Conservation (phyloP, 2,329 filamentous ascomycete species). For the Chrysoporthe cubensis region DNA sequence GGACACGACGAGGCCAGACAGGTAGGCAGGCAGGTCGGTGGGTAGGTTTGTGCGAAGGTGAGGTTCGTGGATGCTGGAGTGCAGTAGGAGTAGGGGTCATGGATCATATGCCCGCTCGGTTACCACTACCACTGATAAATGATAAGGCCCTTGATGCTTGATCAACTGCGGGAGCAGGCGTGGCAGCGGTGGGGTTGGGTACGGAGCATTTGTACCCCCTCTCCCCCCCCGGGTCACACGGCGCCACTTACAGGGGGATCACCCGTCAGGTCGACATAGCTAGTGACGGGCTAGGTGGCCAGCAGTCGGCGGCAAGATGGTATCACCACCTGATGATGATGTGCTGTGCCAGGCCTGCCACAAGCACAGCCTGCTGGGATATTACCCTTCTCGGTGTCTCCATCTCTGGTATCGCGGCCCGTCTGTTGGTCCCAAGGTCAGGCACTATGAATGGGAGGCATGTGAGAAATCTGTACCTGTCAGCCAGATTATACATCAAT, state of each 20-base stretch:
- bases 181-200: neutral
- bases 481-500: too few relatives aligned
- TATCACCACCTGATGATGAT: neutral
- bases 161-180: neutral
- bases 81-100: neutral
- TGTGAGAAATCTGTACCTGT: too few relatives aligned
- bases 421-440: too few relatives aligned
- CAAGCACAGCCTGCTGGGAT: too few relatives aligned
- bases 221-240: neutral
- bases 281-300: neutral
- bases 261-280: neutral
- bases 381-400: too few relatives aligned
- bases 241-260: conserved; percentile 2
- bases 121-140: conserved; percentile 4
- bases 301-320: neutral
- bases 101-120: conserved; percentile 10
- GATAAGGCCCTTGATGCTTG: conserved; percentile 13
- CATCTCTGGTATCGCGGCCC: too few relatives aligned
- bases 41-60: neutral
- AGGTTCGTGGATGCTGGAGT: neutral
- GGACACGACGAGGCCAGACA: too few relatives aligned
- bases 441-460: too few relatives aligned
- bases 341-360: neutral
- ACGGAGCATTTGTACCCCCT: neutral
- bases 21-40: neutral